These are phyloP conservation scores for Dryadomyces quercus-mongolicae DNA, from an alignment of 2,329 filamentous ascomycete genomes.

Conservation along the genomic window DNA sequence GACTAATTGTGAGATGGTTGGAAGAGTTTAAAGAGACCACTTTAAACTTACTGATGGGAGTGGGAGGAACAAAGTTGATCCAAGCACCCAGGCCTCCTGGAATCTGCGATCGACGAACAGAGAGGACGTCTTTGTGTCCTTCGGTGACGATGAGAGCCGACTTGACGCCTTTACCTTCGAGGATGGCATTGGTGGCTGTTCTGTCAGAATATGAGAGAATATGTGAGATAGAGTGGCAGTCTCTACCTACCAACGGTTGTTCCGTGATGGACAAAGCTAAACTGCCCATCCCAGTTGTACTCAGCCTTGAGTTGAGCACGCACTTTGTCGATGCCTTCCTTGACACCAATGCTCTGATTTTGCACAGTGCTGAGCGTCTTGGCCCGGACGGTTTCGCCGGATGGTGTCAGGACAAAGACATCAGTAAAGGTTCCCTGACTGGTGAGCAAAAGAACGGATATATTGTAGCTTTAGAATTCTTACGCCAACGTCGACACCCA, in stretches of 20 bases:
- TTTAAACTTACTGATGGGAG: conserved; percentile 18
- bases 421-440: conserved; percentile 31
- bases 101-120: conserved; percentile 34
- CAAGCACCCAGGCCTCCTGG: conserved; percentile 36
- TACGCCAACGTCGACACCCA: background rate
- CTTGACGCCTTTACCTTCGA: conserved; percentile 36
- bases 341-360: conserved; percentile 34
- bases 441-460: no score
- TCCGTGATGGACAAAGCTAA: conserved; percentile 35
- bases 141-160: conserved; percentile 32
- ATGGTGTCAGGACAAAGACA: conserved; percentile 31
- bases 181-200: conserved; percentile 30
- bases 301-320: conserved; percentile 23
- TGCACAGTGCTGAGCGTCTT: conserved; percentile 31
- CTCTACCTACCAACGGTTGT: conserved; percentile 28
- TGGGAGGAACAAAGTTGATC: conserved; percentile 33
- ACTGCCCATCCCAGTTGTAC: conserved; percentile 28
- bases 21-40: background rate
- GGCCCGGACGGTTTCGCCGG: conserved; percentile 28
- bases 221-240: background rate
- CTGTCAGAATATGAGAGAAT: background rate
- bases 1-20: conserved; percentile 17
- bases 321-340: conserved; percentile 29
- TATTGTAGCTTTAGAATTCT: background rate
- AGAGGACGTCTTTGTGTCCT: conserved; percentile 35